These are phyloP conservation scores for Artemisia annua DNA, from an alignment of 129 eudicot species.

Conservation along the genomic window DNA sequence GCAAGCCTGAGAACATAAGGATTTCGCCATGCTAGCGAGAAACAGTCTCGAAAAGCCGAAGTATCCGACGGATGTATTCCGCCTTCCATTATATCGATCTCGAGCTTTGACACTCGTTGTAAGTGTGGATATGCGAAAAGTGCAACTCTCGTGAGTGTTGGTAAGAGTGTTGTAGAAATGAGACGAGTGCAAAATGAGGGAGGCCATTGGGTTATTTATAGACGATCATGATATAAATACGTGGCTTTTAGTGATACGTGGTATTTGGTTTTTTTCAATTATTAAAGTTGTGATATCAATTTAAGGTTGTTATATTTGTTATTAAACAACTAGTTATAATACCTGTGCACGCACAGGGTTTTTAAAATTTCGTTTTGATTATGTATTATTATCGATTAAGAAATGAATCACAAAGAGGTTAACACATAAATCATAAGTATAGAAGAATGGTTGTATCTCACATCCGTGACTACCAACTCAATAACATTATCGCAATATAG, in stretches of 20 bases:
- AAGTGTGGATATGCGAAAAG: too few species aligned
- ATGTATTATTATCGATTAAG: too few species aligned
- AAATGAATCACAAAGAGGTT: too few species aligned
- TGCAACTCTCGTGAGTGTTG: too few species aligned
- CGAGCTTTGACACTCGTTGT: too few species aligned
- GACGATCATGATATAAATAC: conserved; percentile 1
- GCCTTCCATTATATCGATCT: conserved; percentile 50
- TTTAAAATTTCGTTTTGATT: too few species aligned
- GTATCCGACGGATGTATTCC: conserved; percentile 49
- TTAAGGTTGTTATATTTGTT: neutral
- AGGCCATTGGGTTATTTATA: conserved; percentile 32
- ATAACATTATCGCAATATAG: too few species aligned
- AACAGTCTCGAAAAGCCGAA: conserved; percentile 59
- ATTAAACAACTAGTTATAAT: too few species aligned
- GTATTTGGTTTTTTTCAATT: neutral
- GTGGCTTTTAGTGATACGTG: neutral
- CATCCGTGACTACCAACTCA: too few species aligned
- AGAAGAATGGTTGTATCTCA: too few species aligned
- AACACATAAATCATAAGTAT: too few species aligned
- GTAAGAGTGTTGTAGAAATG: neutral
- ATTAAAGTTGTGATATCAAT: neutral
- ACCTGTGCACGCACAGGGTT: too few species aligned
- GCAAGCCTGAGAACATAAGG: conserved; percentile 73
- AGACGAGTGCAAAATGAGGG: conserved; percentile 25
- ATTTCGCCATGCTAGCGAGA: conserved; percentile 57